Evolutionary conservation across 192 early-diverging fungal genomes (phyloP).

Genomic region (Entomortierella beljakovae): DNA sequence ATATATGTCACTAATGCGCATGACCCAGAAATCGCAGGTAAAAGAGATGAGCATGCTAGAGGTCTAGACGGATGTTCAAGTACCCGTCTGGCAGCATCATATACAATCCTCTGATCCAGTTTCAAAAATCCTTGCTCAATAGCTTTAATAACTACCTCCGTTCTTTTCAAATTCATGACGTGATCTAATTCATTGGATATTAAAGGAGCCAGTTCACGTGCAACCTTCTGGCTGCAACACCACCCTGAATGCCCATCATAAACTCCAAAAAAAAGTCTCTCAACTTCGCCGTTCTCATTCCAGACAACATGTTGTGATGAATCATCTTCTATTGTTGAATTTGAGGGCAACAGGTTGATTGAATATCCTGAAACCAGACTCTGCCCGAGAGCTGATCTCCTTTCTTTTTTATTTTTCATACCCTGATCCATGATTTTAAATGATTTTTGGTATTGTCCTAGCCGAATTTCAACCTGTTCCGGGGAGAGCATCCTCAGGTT

Average conservation of each 20-base stretch:
- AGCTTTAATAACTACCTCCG: constrained; percentile 16
- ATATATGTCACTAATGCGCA: constrained; percentile 67
- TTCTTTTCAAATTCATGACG: constrained; percentile 7
- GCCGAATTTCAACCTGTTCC: constrained; percentile 27
- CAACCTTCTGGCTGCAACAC: constrained; percentile 59
- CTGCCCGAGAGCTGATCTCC: neutral
- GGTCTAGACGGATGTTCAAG: constrained; percentile 36
- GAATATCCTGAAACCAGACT: constrained; percentile 34
- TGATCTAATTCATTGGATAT: constrained; percentile 55
- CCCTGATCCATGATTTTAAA: constrained; percentile 4
- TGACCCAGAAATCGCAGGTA: constrained; percentile 59
- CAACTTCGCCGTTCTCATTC: constrained; percentile 34
- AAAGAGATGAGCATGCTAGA: constrained; percentile 47
- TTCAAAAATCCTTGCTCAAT: constrained; percentile 58
- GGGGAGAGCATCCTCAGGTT: constrained; percentile 30
- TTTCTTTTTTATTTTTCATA: neutral
- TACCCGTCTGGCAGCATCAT: constrained; percentile 49
- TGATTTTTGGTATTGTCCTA: constrained; percentile 30
- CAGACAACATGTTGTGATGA: constrained; percentile 38
- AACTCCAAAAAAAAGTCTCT: constrained; percentile 58
- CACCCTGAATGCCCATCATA: constrained; percentile 68
- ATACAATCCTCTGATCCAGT: constrained; percentile 61
- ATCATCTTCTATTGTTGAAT: constrained; percentile 63
- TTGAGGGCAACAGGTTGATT: constrained; percentile 59
- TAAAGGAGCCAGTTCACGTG: constrained; percentile 55